phyloP scores from a whole-genome alignment of 768 basidiomycete species.

The Strobilomyces echinocephalus region DNA sequence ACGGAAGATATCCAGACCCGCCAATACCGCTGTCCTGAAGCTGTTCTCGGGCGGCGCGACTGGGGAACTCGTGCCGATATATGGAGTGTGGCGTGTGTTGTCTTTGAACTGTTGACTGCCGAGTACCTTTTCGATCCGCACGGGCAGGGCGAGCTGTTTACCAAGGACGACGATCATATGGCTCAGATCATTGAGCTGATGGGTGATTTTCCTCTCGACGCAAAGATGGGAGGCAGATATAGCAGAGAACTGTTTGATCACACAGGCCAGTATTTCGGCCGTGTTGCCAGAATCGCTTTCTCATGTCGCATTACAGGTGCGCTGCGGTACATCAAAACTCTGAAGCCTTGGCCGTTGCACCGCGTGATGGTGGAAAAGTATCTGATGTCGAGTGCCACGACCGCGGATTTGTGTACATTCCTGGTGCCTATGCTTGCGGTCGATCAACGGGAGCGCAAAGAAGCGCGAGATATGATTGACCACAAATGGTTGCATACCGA shows the following conservation, averaged over 20 bases:
- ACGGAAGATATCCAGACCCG: conserved; percentile 97
- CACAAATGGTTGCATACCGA: conserved; percentile 66
- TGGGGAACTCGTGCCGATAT: conserved; percentile 87
- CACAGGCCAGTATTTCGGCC: conserved; percentile 40
- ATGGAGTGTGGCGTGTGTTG: conserved; percentile 88
- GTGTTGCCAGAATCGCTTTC: not conserved
- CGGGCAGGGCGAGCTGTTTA: conserved; percentile 73
- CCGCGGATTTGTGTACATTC: conserved; percentile 58
- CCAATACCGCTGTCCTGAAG: conserved; percentile 93
- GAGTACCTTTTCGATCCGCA: conserved; percentile 93
- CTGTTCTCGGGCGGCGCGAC: conserved; percentile 79
- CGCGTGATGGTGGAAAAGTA: conserved; percentile 92
- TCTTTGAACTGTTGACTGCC: conserved; percentile 87
- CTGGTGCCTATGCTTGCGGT: conserved; percentile 71
- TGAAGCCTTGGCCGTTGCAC: conserved; percentile 78
- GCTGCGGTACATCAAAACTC: conserved; percentile 65
- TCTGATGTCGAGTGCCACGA: conserved; percentile 56
- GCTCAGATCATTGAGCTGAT: conserved; percentile 91
- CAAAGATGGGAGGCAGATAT: conserved; percentile 82
- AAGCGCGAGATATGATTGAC: conserved; percentile 68
- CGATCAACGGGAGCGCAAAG: conserved; percentile 62
- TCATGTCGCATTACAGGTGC: conserved; percentile 39
- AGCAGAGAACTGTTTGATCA: conserved; percentile 82
- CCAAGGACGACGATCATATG: conserved; percentile 94
- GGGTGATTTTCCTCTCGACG: conserved; percentile 67